Evolutionary conservation across 1,284 basidiomycete species (phyloP).

Genomic region (Anthracocystis setariae): DNA sequence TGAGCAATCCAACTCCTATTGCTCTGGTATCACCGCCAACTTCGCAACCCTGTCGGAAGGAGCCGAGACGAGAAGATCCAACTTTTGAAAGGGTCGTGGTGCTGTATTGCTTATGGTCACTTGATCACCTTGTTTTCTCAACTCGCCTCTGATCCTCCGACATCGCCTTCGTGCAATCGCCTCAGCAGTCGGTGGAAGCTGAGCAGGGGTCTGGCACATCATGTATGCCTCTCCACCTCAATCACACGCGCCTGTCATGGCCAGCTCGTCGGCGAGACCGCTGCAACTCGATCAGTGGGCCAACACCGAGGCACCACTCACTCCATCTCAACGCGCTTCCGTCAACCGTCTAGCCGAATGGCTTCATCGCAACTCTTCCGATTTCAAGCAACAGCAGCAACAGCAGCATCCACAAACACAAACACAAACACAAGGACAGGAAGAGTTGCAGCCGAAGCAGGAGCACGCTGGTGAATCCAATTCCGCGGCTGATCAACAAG

Average conservation of each 20-base stretch:
- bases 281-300: conserved; percentile 57
- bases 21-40: conserved; percentile 7
- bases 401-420: conserved; percentile 1
- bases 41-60: too few relatives aligned
- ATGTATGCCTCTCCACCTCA: conserved; percentile 20
- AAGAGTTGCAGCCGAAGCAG: too few relatives aligned
- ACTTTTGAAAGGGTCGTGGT: conserved; percentile 29
- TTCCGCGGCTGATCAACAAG: not conserved
- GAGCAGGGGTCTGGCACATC: not conserved
- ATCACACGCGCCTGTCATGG: conserved; percentile 15
- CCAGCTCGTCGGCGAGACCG: conserved; percentile 24
- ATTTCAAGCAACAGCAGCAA: conserved; percentile 35
- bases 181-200: not conserved
- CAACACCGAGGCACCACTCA: conserved; percentile 46
- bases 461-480: not conserved
- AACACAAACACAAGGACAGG: too few relatives aligned
- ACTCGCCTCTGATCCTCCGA: not conserved
- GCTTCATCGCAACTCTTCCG: conserved; percentile 40
- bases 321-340: conserved; percentile 40
- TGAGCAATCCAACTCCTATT: conserved; percentile 5
- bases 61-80: conserved; percentile 17
- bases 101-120: not conserved
- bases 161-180: not conserved
- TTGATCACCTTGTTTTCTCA: not conserved
- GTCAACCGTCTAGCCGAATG: conserved; percentile 57